Evolutionary conservation across 139 green algal genomes (phyloP).

Genomic region (Coccomyxa sp.): DNA sequence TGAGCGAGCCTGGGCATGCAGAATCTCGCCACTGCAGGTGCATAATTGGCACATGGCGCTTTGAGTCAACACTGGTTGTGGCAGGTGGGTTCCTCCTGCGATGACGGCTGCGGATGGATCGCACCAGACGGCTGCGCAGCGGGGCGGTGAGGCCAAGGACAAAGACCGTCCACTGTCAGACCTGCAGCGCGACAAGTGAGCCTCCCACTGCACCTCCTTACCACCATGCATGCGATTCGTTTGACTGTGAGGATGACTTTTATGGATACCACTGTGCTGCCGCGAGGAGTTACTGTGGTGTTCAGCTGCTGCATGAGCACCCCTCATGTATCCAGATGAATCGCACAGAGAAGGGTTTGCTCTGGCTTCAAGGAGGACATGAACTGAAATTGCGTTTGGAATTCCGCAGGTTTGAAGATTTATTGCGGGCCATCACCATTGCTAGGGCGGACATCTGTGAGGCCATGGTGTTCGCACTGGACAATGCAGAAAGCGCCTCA

Average conservation of each 20-base stretch:
- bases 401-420: slow-evolving; percentile 70
- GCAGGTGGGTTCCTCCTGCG: slow-evolving; percentile 44
- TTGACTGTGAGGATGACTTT: too few species aligned
- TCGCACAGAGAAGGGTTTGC: too few species aligned
- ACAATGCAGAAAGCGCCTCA: slow-evolving; percentile 76
- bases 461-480: slow-evolving; percentile 91
- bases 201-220: not conserved
- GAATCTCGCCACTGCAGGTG: too few species aligned
- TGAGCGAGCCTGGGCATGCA: too few species aligned
- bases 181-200: slow-evolving; percentile 55
- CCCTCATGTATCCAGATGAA: too few species aligned
- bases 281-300: not conserved
- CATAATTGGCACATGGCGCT: too few species aligned
- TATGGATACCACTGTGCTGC: too few species aligned
- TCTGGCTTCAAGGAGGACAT: not conserved
- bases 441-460: slow-evolving; percentile 55
- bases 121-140: slow-evolving; percentile 46
- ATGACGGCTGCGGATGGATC: slow-evolving; percentile 27
- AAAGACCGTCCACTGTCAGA: slow-evolving; percentile 46
- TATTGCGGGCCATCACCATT: slow-evolving; percentile 76
- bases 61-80: too few species aligned
- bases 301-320: not conserved
- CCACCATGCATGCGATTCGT: not conserved
- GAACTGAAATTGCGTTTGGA: not conserved
- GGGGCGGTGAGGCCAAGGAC: slow-evolving; percentile 26